A percentile compares a stretch with the other conserved stretches of the same genome.
phyloP scores from a whole-genome alignment of 257 asterid species.

The Anisodus tanguticus region DNA sequence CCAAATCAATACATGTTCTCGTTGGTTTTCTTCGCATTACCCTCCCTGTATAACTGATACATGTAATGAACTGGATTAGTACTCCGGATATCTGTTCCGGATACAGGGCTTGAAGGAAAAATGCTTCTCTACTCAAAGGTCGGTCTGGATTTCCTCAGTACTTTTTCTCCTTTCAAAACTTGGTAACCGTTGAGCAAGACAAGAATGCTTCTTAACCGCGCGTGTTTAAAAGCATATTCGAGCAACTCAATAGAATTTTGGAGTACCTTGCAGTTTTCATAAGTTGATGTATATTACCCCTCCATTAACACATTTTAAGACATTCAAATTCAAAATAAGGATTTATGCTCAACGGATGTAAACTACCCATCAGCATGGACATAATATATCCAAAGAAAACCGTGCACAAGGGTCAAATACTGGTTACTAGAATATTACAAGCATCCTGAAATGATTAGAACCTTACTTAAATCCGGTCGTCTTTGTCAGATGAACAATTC shows the following conservation, averaged over 20 bases:
- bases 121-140: background rate
- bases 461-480: background rate
- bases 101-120: too few species aligned
- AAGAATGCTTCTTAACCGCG: background rate
- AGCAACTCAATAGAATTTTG: background rate
- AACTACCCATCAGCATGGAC: background rate
- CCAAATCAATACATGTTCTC: background rate
- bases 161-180: background rate
- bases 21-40: background rate
- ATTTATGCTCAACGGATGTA: background rate
- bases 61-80: background rate
- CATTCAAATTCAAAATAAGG: background rate
- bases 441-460: slow-evolving; percentile 24
- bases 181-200: background rate
- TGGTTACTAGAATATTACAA: background rate
- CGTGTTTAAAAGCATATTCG: background rate
- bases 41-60: background rate
- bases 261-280: background rate
- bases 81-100: slow-evolving; percentile 47
- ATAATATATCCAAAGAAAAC: background rate
- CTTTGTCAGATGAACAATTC: background rate
- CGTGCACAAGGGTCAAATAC: background rate
- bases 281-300: background rate
- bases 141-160: background rate
- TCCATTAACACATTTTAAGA: background rate